phyloP scores from a whole-genome alignment of 1,139 yeast species.

The Zygotorulaspora mrakii region DNA sequence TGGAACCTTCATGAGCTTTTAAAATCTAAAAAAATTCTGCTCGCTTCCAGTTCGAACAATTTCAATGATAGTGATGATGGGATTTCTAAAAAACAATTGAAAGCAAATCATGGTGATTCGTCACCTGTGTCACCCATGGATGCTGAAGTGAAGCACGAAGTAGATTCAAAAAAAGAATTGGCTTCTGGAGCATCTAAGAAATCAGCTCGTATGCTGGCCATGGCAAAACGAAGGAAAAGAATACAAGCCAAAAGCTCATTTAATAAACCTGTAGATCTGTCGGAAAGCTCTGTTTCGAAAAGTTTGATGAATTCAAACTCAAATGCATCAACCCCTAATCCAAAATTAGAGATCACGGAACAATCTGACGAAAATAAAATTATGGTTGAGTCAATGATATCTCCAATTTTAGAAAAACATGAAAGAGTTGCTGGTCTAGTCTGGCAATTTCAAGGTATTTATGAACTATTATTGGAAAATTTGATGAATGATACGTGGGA shows the following conservation, averaged over 20 bases:
- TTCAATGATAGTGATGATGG: conserved; percentile 40
- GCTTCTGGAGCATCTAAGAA: conserved; percentile 30
- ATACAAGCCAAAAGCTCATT: conserved; percentile 64
- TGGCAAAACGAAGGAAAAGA: conserved; percentile 90
- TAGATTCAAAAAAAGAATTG: conserved; percentile 16
- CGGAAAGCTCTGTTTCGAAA: conserved; percentile 72
- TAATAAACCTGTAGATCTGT: conserved; percentile 65
- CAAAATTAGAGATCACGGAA: conserved; percentile 60
- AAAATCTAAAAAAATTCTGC: conserved; percentile 62
- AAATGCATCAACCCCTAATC: conserved; percentile 27
- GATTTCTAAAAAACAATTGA: conserved; percentile 13
- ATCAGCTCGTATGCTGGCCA: conserved; percentile 84
- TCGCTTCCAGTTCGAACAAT: conserved; percentile 65
- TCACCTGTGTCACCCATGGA: conserved; percentile 16
- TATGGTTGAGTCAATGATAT: conserved; percentile 75
- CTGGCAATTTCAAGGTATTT: conserved; percentile 98
- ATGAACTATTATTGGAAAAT: conserved; percentile 74
- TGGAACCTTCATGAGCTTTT: conserved; percentile 66
- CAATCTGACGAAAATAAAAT: conserved; percentile 79
- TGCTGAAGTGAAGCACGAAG: conserved; percentile 20
- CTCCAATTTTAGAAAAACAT: conserved; percentile 72
- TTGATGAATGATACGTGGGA: conserved; percentile 91
- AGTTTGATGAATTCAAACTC: conserved; percentile 38
- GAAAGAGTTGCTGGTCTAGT: conserved; percentile 72
- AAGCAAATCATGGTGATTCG: conserved; percentile 19